A percentile compares a stretch with the other conserved stretches of the same genome.
phyloP scores from a whole-genome alignment of 129 eudicot genomes.

The Rutidosis leptorrhynchoides region DNA sequence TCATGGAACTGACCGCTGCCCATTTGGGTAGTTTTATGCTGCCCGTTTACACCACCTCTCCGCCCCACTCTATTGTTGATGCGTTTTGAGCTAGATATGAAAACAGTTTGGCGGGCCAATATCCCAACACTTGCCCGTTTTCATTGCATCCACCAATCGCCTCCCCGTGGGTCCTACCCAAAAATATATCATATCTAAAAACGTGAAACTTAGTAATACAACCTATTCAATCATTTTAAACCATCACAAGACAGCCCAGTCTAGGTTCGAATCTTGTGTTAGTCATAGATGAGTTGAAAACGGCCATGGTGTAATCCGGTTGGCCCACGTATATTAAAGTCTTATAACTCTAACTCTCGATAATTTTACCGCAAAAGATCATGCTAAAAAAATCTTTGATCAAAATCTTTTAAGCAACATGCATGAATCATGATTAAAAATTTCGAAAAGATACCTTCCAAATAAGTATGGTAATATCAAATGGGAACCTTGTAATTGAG shows the following conservation, averaged over 20 bases:
- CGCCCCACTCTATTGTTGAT: constrained; percentile 81
- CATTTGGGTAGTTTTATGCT: constrained; percentile 82
- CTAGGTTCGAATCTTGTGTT: too few species aligned
- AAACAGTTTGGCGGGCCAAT: constrained; percentile 70
- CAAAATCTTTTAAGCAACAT: constrained; percentile 6
- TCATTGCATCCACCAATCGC: constrained; percentile 97
- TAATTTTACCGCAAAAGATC: neutral
- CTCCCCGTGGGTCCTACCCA: constrained; percentile 64
- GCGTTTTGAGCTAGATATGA: constrained; percentile 63
- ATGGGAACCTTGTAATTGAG: constrained; percentile 53
- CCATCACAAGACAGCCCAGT: too few species aligned
- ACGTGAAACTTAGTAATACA: too few species aligned
- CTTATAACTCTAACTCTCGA: too few species aligned
- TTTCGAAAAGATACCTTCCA: constrained; percentile 60
- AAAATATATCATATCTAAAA: too few species aligned
- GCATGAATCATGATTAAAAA: neutral
- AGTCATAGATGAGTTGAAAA: too few species aligned
- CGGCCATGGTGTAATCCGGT: too few species aligned
- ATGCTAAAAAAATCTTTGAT: neutral
- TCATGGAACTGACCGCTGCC: constrained; percentile 82
- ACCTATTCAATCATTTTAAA: too few species aligned
- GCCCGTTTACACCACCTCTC: constrained; percentile 80
- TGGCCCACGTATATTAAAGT: too few species aligned
- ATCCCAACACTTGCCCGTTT: constrained; percentile 51
- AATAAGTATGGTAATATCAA: constrained; percentile 72